Evolutionary conservation across 2,329 filamentous ascomycete genomes (phyloP), one percentile per base, ranked within the genome.

Genomic region (Fusarium anthophilum): DNA sequence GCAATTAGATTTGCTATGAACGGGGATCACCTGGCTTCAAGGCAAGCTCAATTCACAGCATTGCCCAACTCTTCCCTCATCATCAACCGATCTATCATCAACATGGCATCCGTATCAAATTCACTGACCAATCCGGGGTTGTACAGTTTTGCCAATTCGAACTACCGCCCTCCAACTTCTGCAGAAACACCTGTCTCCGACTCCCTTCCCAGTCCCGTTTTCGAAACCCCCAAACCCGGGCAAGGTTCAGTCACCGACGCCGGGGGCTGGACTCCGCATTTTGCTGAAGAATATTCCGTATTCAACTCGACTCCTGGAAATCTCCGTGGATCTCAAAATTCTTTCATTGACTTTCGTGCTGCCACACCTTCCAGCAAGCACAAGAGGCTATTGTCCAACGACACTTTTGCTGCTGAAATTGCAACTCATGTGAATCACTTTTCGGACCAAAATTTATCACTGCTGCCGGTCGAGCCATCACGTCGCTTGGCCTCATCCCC

Each of bases 221-320:
- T 90, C 81, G 85, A 90, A 75, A 91, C 89, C 17, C 89, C 89
- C 50, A 87, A 85, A 79, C 81, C 83, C 63, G 84, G 81, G 75
- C 84, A 84, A 72, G 83, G 83, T 68, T 84, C 82, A 64, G 85
- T 87, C 74, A 82, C 87, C 81, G 85, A 88, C 70, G 80, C 86
- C 59, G 83, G 84, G 74, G 85, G 86, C 74, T 89, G 87, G 86
- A 91, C 89, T 50, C 89, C 90, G 79, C 86, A 86, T 66, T 91
- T 91, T 83, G 89, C 89, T 73, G 89, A 91, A 79, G 89, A 91
- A 73, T 91, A 90, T 77, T 90, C 89, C 71, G 89, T 91, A 77
- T 91, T 91, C 84, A 90, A 90, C 82, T 83, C 86, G n/a, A 91
- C 89, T 14, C 90, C 90, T 22, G 89, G 88, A 54, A 89, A 90